phyloP scores from a whole-genome alignment of 306 rosid genomes.

The Amphicarpaea edgeworthii region DNA sequence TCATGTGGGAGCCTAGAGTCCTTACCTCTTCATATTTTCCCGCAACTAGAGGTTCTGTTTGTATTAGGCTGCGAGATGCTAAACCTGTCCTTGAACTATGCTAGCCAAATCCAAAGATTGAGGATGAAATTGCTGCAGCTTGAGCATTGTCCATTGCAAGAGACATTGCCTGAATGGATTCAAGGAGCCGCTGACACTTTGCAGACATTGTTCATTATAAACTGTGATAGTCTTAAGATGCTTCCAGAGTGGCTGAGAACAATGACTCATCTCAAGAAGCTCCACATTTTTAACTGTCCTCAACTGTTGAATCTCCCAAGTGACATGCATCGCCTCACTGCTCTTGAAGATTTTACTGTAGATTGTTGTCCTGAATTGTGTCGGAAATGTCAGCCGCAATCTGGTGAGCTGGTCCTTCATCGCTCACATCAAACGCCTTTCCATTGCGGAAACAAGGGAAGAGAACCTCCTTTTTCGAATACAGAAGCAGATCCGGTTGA shows the following conservation, averaged over 20 bases:
- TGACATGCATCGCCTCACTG: too few relatives aligned
- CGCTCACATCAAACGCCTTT: background rate
- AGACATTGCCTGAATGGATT: conserved; percentile 24
- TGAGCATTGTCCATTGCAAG: background rate
- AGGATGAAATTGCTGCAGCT: background rate
- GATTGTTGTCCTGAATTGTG: too few relatives aligned
- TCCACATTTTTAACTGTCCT: too few relatives aligned
- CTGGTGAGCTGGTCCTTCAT: background rate
- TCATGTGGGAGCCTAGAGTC: too few relatives aligned
- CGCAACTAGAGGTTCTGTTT: too few relatives aligned
- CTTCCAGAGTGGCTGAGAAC: background rate
- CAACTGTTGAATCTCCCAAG: too few relatives aligned
- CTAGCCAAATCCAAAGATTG: background rate
- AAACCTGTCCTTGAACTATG: background rate
- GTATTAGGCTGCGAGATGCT: background rate
- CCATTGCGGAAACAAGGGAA: background rate
- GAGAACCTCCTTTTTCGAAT: background rate
- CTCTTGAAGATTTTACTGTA: too few relatives aligned
- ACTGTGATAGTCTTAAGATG: background rate
- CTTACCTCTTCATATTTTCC: too few relatives aligned
- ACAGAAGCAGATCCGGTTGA: background rate
- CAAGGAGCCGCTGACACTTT: background rate
- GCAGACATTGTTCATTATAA: background rate
- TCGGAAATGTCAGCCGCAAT: background rate
- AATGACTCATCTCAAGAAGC: background rate